phyloP scores from a whole-genome alignment of 306 rosid species.

The Corylus avellana region DNA sequence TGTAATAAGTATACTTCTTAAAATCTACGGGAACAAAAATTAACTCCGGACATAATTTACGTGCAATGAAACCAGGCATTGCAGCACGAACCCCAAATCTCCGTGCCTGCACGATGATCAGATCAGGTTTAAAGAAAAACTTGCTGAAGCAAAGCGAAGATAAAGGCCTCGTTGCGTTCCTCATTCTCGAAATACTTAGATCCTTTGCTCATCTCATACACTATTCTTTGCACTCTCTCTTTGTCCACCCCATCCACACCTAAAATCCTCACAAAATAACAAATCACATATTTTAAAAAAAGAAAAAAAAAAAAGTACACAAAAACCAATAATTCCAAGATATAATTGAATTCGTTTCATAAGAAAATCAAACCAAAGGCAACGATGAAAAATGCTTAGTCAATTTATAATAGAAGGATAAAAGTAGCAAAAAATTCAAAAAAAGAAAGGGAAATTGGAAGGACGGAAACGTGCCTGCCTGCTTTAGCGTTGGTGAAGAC shows the following conservation, averaged over 20 bases:
- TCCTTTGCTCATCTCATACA: no score
- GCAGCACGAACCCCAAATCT: constrained; percentile 95
- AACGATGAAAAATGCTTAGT: background rate
- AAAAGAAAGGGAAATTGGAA: background rate
- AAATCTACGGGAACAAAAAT: constrained; percentile 81
- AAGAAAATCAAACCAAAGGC: background rate
- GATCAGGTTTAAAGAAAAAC: constrained; percentile 6
- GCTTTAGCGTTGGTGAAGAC: constrained; percentile 93
- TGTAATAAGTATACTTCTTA: constrained; percentile 70
- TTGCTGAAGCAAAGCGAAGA: background rate
- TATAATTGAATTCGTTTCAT: background rate
- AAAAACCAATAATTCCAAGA: background rate
- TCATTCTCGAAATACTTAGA: no score
- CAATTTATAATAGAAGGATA: background rate
- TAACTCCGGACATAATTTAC: constrained; percentile 79
- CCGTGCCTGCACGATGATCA: constrained; percentile 58
- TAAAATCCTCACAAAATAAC: no score
- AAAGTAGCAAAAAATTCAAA: background rate
- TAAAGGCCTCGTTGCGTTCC: background rate
- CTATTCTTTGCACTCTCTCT: no score
- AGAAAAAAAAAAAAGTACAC: background rate
- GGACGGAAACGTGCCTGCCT: constrained; percentile 43
- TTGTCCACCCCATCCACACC: no score
- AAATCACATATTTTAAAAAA: no score
- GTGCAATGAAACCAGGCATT: constrained; percentile 97